Evolutionary conservation across 179 eudicot genomes (phyloP), one percentile per base, ranked within the genome.

Genomic region (Heliamphora pulchella): DNA sequence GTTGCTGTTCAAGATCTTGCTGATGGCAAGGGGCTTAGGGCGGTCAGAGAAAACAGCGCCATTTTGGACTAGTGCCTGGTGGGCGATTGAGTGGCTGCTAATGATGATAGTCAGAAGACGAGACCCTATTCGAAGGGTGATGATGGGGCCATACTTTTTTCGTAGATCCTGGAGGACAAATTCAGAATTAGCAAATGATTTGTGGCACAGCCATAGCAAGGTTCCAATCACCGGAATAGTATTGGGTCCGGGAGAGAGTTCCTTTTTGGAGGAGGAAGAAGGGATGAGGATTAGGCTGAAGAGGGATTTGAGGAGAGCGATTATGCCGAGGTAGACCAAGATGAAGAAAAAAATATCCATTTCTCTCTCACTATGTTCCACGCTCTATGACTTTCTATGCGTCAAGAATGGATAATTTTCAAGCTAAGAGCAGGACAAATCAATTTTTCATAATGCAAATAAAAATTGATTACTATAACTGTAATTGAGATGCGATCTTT

Each of bases 41-140:
- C 89, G 89, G 77, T 87, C 91, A 65, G 91, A 73, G 83, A 85
- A 85, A 48, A 82, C 48, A 20, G 89, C 86, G 15, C 91, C 88
- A 62, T 87, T 76, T 17, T 80, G 84, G 80, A 87, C 79, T 5
- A 89, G 86, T 51, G 88, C 87, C 0, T 61, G 54, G 83, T 87
- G 88, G 53, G 89, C 89, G 17, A 83, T 10, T 53, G 87, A 63
- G 80, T 78, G 87, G 54, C 58, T 75, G 79, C 7, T 82, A 51
- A 5, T 31, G 74, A 57, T 83, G 84, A 65, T 65, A 4, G 88
- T 41, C 85, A 87, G 58, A 82, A 20, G 61, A 84, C 77, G 81
- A 78, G 88, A 62, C 51, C 80, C 83, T 3, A 83, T 39, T 1
- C 46, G 65, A 51, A 86, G 75, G 48, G 91, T 80, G 82, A 88